These are phyloP conservation scores for Sporobolomyces phaffii DNA, from an alignment of 768 basidiomycete species.

Conservation along the genomic window DNA sequence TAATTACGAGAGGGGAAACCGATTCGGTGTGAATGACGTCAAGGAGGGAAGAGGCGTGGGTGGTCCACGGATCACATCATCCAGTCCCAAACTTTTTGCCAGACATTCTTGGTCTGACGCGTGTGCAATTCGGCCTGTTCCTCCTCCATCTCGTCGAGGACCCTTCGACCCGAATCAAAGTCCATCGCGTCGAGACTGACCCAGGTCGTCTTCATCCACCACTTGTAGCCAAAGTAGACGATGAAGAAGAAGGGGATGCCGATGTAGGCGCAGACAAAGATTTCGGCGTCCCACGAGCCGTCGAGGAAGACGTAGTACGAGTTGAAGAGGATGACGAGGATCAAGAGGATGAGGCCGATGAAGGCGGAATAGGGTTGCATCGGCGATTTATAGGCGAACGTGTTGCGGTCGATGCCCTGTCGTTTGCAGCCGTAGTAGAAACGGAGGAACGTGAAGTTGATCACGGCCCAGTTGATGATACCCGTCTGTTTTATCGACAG, in stretches of 20 bases:
- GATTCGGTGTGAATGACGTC: too few relatives aligned
- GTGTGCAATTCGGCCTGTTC: slow-evolving; percentile 50
- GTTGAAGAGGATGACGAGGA: slow-evolving; percentile 29
- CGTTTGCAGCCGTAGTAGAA: slow-evolving; percentile 75
- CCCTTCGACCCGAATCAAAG: slow-evolving; percentile 19
- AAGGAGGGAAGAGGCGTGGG: too few relatives aligned
- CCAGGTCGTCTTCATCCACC: slow-evolving; percentile 7
- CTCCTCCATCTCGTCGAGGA: slow-evolving; percentile 50
- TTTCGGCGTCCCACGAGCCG: slow-evolving; percentile 55
- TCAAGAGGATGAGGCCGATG: slow-evolving; percentile 46
- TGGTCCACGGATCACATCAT: slow-evolving; percentile 51
- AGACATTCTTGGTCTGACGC: slow-evolving; percentile 58
- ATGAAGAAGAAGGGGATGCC: slow-evolving; percentile 34
- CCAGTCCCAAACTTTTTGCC: slow-evolving; percentile 71
- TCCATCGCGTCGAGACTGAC: slow-evolving; percentile 25
- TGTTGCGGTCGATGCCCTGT: slow-evolving; percentile 68
- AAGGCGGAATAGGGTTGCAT: slow-evolving; percentile 53
- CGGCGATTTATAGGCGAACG: slow-evolving; percentile 63
- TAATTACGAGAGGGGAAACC: neutral
- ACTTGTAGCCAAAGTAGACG: slow-evolving; percentile 25
- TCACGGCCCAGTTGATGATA: slow-evolving; percentile 74
- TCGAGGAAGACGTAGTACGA: slow-evolving; percentile 54
- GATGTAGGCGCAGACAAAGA: slow-evolving; percentile 81
- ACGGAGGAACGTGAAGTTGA: slow-evolving; percentile 67
- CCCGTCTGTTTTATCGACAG: slow-evolving; percentile 34